Evolutionary conservation across 495 filamentous ascomycete species (phyloP).

Genomic region (Lasiosphaeria ovina): DNA sequence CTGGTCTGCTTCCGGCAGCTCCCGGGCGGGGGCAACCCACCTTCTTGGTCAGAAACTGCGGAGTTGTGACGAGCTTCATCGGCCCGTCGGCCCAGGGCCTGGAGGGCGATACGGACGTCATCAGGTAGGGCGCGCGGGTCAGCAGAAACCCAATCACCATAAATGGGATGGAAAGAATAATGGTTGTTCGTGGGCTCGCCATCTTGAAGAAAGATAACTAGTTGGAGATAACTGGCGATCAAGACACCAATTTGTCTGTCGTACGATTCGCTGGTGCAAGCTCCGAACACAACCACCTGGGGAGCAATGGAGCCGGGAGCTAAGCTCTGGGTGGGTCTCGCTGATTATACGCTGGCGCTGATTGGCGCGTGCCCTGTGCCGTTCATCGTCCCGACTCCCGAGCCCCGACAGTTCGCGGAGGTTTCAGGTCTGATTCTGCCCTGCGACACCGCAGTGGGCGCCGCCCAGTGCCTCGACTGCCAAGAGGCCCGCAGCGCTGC

Average conservation of each 20-base stretch:
- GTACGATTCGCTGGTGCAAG: constrained; percentile 19
- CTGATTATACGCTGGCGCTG: constrained; percentile 12
- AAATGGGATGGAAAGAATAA: constrained; percentile 30
- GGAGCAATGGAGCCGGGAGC: constrained; percentile 3
- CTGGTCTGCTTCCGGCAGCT: not conserved
- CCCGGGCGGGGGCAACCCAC: constrained; percentile 16
- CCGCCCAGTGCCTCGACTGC: too few relatives aligned
- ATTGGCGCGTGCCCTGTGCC: constrained; percentile 6
- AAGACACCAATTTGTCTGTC: constrained; percentile 9
- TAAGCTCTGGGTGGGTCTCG: constrained; percentile 7
- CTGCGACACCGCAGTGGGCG: not conserved
- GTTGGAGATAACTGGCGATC: not conserved
- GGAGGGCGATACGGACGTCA: constrained; percentile 36
- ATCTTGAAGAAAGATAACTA: constrained; percentile 13
- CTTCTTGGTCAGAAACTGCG: constrained; percentile 45
- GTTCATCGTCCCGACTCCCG: not conserved
- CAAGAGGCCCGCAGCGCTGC: too few relatives aligned
- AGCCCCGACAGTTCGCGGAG: not conserved
- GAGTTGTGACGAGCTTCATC: constrained; percentile 47
- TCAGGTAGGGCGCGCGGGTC: constrained; percentile 42
- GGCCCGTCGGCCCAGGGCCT: constrained; percentile 51
- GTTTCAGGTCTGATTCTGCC: not conserved
- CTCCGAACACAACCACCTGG: not conserved
- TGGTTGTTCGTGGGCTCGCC: constrained; percentile 15
- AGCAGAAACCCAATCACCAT: constrained; percentile 38